phyloP scores from a whole-genome alignment of 345 rosid genomes.

The Moricandia moricandioides region DNA sequence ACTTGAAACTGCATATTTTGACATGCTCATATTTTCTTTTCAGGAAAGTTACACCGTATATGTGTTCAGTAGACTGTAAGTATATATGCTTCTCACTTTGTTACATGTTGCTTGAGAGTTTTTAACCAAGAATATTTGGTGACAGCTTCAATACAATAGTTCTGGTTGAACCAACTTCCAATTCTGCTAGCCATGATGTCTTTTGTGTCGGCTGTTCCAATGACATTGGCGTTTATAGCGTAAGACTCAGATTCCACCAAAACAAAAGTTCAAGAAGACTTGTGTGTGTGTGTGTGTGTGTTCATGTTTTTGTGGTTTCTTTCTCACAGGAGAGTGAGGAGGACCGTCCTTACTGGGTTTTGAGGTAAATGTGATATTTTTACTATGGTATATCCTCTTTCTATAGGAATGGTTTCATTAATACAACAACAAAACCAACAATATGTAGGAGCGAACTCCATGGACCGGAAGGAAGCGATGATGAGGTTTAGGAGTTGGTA shows the following conservation, averaged over 20 bases:
- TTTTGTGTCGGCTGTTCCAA: background rate
- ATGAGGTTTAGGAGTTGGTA: background rate
- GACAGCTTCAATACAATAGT: too few species aligned
- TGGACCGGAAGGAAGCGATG: background rate
- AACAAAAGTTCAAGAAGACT: too few species aligned
- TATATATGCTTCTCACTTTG: background rate
- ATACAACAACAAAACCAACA: background rate
- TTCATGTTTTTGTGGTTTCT: background rate
- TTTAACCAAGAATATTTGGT: too few species aligned
- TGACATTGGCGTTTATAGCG: background rate
- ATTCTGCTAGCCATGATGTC: background rate
- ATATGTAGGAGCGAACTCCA: background rate
- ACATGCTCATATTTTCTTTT: background rate
- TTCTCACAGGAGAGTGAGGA: background rate
- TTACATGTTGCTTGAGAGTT: too few species aligned
- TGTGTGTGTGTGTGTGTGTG: too few species aligned
- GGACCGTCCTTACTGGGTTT: background rate
- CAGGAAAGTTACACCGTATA: background rate
- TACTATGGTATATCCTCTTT: background rate
- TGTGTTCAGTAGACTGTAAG: background rate
- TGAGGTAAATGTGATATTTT: background rate
- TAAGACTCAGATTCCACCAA: background rate
- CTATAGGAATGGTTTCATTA: background rate
- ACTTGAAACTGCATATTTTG: background rate
- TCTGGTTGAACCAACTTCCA: too few species aligned